Base-by-base conservation (phyloP, 1,139 yeast genomes). In the Chernovozyma aurita region DNA sequence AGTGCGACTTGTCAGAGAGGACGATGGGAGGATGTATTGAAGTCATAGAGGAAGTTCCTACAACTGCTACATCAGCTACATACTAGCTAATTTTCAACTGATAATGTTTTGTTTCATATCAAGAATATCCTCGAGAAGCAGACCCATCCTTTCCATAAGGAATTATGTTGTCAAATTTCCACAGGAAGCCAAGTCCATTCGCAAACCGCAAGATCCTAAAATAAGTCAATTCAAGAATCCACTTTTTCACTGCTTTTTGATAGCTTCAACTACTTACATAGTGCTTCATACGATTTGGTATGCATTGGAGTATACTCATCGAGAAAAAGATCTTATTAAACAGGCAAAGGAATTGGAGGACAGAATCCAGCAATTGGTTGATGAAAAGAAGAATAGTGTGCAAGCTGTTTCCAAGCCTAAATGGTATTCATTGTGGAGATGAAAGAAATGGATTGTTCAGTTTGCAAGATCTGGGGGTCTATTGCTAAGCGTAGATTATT, bases 201-300 rank as follows among this genome's bases (percentile, higher is more conserved):
- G 29, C 31, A 29, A 17, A 18, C 33, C 31, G 2, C 26, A 31
- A 3, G 64, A 65, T 41, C 75, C 75, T 6, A 53, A 44, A 18
- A 40, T 70, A 14, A 49, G 63, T 18, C 65, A 70, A 43, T 70
- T 70, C 48, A 55, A 53, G 36, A 55, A 50, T 40, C 72, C 76
- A 4, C 48, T 68, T 16, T 53, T 63, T 30, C 69, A 70, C 44
- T 57, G 69, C 3, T 65, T 70, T 36, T 56, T 69, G 22, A 46
- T 69, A 18, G 73, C 75, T 3, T 61, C 70, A 3, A 52, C 69
- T 1, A 55, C 71, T 0, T 70, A 65, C 46, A 56, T 69, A 45
- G 44, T 55, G 5, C 51, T 69, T 30, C 69, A 70, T 43, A 49
- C 63, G 1, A 36, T 59, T 11, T 65, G 70, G 63, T 49, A 52